These are phyloP conservation scores for Thielaviopsis punctulata DNA, from an alignment of 2,329 filamentous ascomycete genomes.

Conservation along the genomic window DNA sequence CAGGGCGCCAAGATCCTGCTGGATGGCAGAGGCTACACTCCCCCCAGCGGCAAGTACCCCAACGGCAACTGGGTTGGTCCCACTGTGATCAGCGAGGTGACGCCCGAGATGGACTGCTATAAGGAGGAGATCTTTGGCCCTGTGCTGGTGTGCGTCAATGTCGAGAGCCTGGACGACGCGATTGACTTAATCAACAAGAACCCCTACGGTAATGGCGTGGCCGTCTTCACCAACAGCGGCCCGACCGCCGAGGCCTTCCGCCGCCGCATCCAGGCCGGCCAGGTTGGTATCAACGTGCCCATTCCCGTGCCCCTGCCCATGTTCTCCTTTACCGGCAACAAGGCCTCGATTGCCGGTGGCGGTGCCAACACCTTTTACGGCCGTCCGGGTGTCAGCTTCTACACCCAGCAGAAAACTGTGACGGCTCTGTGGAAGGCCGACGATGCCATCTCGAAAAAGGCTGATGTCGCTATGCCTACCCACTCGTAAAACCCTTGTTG, in stretches of 20 bases:
- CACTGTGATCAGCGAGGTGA: conserved; percentile 70
- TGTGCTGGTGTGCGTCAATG: conserved; percentile 66
- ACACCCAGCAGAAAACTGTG: conserved; percentile 95
- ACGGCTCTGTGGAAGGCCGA: conserved; percentile 58
- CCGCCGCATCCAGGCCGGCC: conserved; percentile 65
- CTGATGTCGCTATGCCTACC: conserved; percentile 71
- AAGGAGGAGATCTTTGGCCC: conserved; percentile 74
- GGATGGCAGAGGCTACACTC: conserved; percentile 59
- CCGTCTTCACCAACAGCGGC: conserved; percentile 68
- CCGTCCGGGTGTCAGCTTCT: conserved; percentile 80
- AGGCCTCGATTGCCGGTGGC: conserved; percentile 82
- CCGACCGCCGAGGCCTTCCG: conserved; percentile 64
- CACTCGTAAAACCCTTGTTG: conserved; percentile 6
- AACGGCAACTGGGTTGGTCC: conserved; percentile 62
- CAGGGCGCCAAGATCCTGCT: conserved; percentile 72
- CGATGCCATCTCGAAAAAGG: conserved; percentile 59
- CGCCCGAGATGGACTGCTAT: conserved; percentile 68
- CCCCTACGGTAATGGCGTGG: conserved; percentile 73
- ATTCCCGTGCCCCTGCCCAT: conserved; percentile 57
- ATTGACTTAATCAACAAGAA: conserved; percentile 70
- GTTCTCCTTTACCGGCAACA: conserved; percentile 60
- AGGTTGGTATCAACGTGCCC: conserved; percentile 73
- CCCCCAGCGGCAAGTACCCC: conserved; percentile 49
- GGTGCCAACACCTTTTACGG: conserved; percentile 93
- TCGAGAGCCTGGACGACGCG: conserved; percentile 61